phyloP scores from a whole-genome alignment of 1,284 basidiomycete species.

The Irpex sp. region DNA sequence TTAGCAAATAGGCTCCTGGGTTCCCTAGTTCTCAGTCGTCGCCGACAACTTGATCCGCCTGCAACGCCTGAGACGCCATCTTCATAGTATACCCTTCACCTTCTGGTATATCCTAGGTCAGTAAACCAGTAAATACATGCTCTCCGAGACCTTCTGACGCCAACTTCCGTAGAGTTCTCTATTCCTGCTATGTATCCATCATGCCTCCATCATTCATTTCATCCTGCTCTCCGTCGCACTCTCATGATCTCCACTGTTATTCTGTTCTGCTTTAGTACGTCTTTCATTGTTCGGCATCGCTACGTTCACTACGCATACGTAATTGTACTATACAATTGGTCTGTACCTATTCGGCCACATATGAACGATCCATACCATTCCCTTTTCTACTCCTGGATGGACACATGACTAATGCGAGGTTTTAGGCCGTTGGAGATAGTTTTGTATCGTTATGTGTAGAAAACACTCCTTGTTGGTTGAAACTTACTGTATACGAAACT shows the following conservation, averaged over 20 bases:
- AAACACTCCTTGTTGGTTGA: too few species aligned
- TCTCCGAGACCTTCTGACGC: background rate
- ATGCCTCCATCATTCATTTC: background rate
- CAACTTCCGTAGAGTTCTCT: background rate
- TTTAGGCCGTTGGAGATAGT: too few species aligned
- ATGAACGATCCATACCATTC: background rate
- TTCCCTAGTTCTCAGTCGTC: slow-evolving; percentile 55
- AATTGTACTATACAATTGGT: background rate
- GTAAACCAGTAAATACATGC: background rate
- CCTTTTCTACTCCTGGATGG: too few species aligned
- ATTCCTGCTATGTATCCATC: background rate
- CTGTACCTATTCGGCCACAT: background rate
- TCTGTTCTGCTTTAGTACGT: background rate
- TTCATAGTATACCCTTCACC: background rate
- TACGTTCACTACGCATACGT: background rate
- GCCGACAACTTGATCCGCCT: slow-evolving; percentile 33
- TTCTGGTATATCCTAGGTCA: background rate
- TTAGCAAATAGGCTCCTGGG: slow-evolving; percentile 39
- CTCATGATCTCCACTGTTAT: background rate
- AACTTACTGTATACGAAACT: too few species aligned
- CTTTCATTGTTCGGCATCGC: background rate
- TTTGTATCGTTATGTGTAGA: too few species aligned
- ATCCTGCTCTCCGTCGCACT: background rate
- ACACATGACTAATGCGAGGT: too few species aligned
- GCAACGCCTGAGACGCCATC: background rate